phyloP scores from a whole-genome alignment of 139 green algal species.

The Raphidocelis subcapitata region DNA sequence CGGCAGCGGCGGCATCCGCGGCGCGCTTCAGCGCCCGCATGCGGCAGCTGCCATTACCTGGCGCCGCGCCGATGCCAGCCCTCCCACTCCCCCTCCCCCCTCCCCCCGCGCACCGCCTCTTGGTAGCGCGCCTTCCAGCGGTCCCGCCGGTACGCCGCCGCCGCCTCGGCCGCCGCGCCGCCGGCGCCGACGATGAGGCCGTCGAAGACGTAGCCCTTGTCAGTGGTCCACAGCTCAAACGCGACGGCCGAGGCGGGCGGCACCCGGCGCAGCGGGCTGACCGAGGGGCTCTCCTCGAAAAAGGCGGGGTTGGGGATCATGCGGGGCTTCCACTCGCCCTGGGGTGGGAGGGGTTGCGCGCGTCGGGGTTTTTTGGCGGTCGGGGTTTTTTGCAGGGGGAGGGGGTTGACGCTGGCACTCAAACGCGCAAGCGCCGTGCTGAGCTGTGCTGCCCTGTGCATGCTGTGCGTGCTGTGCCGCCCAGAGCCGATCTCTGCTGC shows the following conservation, averaged over 20 bases:
- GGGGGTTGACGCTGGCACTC: no score
- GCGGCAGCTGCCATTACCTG: no score
- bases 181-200: slow-evolving; percentile 79
- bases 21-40: no score
- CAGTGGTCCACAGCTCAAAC: slow-evolving; percentile 91
- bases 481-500: no score
- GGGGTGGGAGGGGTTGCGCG: neutral
- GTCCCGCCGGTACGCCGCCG: slow-evolving; percentile 16
- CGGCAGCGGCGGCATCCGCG: no score
- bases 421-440: no score
- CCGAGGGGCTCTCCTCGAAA: slow-evolving; percentile 41
- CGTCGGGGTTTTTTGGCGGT: no score
- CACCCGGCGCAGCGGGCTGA: slow-evolving; percentile 60
- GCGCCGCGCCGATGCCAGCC: no score
- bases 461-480: no score
- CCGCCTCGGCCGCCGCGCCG: slow-evolving; percentile 22
- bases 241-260: slow-evolving; percentile 71
- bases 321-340: slow-evolving; percentile 63
- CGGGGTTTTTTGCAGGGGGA: neutral
- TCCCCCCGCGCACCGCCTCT: slow-evolving; percentile 24
- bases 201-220: slow-evolving; percentile 75
- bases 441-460: no score
- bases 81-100: no score
- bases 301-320: slow-evolving; percentile 81
- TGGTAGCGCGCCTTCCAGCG: slow-evolving; percentile 4